A percentile compares a stretch with the other conserved stretches of the same genome.
These are phyloP conservation scores for Lactifluus echinatus DNA, from an alignment of 768 basidiomycete species.

Conservation along the genomic window DNA sequence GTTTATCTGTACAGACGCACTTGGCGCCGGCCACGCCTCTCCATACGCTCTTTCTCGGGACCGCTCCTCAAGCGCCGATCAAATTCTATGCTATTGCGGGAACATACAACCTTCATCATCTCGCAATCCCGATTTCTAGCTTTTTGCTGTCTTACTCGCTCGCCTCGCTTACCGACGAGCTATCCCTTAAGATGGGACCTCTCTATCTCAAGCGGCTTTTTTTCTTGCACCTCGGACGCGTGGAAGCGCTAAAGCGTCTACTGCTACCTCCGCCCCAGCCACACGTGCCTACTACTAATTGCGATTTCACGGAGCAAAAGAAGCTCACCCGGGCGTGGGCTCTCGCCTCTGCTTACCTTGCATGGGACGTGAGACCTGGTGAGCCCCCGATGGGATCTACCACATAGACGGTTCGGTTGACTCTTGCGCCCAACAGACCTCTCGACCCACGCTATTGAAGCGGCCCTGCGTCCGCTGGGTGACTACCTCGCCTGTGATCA, in stretches of 20 bases:
- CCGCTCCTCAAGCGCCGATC: slow-evolving; percentile 60
- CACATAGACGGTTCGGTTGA: neutral
- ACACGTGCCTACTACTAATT: slow-evolving; percentile 58
- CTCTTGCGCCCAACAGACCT: slow-evolving; percentile 41
- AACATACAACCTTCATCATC: slow-evolving; percentile 53
- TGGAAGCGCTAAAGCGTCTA: slow-evolving; percentile 74
- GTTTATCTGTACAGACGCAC: slow-evolving; percentile 41
- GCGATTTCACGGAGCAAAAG: slow-evolving; percentile 72
- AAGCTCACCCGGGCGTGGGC: slow-evolving; percentile 76
- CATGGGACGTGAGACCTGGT: slow-evolving; percentile 81
- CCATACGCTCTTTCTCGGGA: slow-evolving; percentile 50
- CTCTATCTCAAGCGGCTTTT: slow-evolving; percentile 74
- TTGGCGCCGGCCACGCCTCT: slow-evolving; percentile 48
- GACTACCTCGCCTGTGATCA: slow-evolving; percentile 62
- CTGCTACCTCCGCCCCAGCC: slow-evolving; percentile 66
- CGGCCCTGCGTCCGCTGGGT: slow-evolving; percentile 57
- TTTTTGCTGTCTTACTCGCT: slow-evolving; percentile 68
- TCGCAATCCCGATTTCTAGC: slow-evolving; percentile 68
- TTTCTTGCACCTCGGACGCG: slow-evolving; percentile 75
- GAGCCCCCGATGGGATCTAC: slow-evolving; percentile 19
- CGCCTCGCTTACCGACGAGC: slow-evolving; percentile 58
- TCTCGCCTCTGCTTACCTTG: slow-evolving; percentile 71
- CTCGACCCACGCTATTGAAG: slow-evolving; percentile 65
- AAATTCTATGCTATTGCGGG: slow-evolving; percentile 69
- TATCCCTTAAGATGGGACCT: slow-evolving; percentile 61